Percentiles rank a stretch among this genome's conserved stretches.
Conservation (phyloP, 2,329 filamentous ascomycete species). For the Phaeosphaeriaceae sp. region DNA sequence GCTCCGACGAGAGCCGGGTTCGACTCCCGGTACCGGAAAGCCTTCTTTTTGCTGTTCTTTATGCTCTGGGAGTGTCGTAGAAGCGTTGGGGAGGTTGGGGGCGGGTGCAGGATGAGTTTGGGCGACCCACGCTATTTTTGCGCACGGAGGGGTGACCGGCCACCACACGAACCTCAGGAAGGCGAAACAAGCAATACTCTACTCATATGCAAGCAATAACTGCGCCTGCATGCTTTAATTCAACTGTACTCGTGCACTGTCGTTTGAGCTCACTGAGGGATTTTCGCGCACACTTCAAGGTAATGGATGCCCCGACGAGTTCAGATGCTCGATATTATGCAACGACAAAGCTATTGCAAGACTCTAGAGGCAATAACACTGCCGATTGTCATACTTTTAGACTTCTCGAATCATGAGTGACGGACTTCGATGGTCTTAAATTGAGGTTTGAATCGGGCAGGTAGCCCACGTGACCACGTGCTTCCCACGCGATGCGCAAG, state of each 20-base stretch:
- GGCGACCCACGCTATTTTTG: background rate
- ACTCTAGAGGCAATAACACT: background rate
- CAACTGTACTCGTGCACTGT: background rate
- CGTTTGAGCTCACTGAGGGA: background rate
- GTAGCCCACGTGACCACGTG: slow-evolving; percentile 17
- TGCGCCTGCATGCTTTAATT: no score
- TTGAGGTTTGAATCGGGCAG: background rate
- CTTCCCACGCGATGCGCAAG: slow-evolving; percentile 1
- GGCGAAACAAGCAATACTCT: no score
- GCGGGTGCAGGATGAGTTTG: background rate
- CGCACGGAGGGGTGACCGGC: background rate
- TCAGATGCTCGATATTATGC: background rate
- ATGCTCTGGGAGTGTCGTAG: background rate
- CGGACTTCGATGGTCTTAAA: background rate
- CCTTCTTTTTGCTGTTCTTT: slow-evolving; percentile 11
- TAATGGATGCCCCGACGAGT: background rate
- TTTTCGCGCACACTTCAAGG: background rate
- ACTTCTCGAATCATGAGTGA: background rate
- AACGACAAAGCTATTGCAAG: background rate
- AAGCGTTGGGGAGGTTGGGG: background rate
- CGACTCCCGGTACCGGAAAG: slow-evolving; percentile 43
- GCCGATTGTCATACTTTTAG: background rate
- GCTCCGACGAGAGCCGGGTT: slow-evolving; percentile 24
- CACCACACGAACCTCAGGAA: background rate
- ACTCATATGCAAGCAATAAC: no score